Conservation (phyloP, 2,329 filamentous ascomycete species). For the Bisporella sp. region DNA sequence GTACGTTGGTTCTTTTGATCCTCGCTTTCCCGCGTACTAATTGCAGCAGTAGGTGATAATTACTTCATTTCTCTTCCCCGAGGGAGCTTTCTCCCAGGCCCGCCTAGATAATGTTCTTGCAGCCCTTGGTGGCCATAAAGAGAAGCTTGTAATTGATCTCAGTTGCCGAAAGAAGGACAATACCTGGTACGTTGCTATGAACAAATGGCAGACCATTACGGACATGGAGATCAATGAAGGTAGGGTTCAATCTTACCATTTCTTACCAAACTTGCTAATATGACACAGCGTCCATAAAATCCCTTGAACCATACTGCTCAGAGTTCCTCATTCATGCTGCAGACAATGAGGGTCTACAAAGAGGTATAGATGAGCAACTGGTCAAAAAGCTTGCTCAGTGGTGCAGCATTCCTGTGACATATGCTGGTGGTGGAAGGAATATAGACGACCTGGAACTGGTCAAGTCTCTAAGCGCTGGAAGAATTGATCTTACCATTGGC, state of each 20-base stretch:
- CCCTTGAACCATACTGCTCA: constrained; percentile 84
- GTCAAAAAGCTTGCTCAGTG: constrained; percentile 72
- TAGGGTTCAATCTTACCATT: constrained; percentile 31
- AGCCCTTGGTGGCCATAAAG: constrained; percentile 65
- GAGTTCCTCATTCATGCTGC: constrained; percentile 97
- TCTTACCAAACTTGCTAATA: constrained; percentile 6
- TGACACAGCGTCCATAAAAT: constrained; percentile 63
- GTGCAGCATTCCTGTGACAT: constrained; percentile 90
- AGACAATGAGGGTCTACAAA: constrained; percentile 90
- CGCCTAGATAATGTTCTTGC: constrained; percentile 68
- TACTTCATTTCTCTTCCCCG: constrained; percentile 89
- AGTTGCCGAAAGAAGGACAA: constrained; percentile 72
- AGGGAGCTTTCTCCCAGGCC: constrained; percentile 70
- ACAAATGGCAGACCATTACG: constrained; percentile 97
- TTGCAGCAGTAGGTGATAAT: constrained; percentile 71
- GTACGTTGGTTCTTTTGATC: constrained; percentile 38
- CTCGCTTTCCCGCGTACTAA: constrained; percentile 6
- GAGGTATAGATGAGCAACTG: constrained; percentile 81
- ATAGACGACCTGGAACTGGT: constrained; percentile 79
- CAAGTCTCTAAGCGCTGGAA: constrained; percentile 68
- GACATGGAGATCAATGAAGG: constrained; percentile 90
- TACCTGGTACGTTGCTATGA: constrained; percentile 95
- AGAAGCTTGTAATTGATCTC: constrained; percentile 87
- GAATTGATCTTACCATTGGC: constrained; percentile 89
- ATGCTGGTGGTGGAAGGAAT: constrained; percentile 85